These are phyloP conservation scores for Phytophthora fragariaefolia DNA, from an alignment of 352 stramenopile genomes.

Conservation along the genomic window DNA sequence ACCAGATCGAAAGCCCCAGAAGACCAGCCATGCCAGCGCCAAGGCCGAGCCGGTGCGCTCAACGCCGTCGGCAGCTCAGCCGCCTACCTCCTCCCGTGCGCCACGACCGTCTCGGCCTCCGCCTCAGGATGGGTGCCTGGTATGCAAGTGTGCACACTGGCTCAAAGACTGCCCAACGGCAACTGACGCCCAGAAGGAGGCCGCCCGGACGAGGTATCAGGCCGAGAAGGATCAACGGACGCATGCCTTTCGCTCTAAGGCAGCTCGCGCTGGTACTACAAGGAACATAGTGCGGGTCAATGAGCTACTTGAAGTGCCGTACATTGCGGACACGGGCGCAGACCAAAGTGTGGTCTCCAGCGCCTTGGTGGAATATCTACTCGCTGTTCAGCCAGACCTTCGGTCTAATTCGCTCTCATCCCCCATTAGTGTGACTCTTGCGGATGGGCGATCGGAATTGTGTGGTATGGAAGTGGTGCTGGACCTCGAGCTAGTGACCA, in stretches of 20 bases:
- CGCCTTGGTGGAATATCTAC: neutral
- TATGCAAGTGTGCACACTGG: conserved; percentile 3
- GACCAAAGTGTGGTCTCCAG: neutral
- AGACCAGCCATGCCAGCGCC: neutral
- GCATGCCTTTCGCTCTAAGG: neutral
- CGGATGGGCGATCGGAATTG: neutral
- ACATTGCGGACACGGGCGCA: conserved; percentile 1
- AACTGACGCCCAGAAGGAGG: neutral
- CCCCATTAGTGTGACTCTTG: neutral
- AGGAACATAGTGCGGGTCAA: neutral
- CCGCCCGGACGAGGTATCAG: neutral
- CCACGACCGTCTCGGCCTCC: neutral
- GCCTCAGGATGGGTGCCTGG: neutral
- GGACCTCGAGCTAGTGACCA: conserved; percentile 12
- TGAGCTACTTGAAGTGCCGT: neutral
- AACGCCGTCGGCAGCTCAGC: neutral
- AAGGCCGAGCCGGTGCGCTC: neutral
- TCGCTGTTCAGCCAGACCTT: neutral
- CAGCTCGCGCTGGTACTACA: neutral
- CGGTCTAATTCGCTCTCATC: neutral
- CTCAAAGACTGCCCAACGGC: conserved; percentile 2
- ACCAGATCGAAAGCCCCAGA: neutral
- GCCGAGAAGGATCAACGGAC: neutral
- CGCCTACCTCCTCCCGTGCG: neutral
- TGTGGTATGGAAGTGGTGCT: conserved; percentile 6